phyloP scores from a whole-genome alignment of 768 basidiomycete genomes.

The Tricholoma sp. region DNA sequence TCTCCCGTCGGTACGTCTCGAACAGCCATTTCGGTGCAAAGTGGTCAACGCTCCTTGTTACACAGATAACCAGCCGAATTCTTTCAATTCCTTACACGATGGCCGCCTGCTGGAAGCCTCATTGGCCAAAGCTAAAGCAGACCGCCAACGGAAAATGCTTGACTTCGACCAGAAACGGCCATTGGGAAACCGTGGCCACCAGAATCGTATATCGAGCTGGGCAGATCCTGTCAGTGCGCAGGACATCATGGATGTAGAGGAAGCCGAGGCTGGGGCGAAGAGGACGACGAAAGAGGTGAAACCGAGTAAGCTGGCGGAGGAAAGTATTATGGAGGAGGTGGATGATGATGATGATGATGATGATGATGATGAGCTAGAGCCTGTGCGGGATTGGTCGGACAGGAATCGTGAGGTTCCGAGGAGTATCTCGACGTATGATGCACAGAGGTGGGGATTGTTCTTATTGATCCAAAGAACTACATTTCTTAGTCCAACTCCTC shows the following conservation, averaged over 20 bases:
- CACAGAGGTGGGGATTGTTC: conserved; percentile 24
- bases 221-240: conserved; percentile 45
- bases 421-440: conserved; percentile 16
- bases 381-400: conserved; percentile 5
- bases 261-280: conserved; percentile 20
- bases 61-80: conserved; percentile 14
- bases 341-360: too few species aligned
- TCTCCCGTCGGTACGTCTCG: conserved; percentile 58
- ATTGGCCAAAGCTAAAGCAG: conserved; percentile 11
- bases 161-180: conserved; percentile 40
- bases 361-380: conserved; percentile 5
- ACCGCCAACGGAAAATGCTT: conserved; percentile 30
- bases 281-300: conserved; percentile 13
- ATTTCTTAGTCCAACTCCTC: background rate
- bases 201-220: conserved; percentile 49
- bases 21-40: background rate
- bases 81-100: conserved; percentile 17
- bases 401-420: conserved; percentile 13
- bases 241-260: conserved; percentile 25
- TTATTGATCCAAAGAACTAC: conserved; percentile 1
- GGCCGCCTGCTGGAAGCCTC: conserved; percentile 14
- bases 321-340: conserved; percentile 6
- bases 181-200: conserved; percentile 25
- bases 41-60: background rate
- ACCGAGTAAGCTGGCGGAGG: conserved; percentile 3